Evolutionary conservation across 805 yeast genomes (phyloP), one percentile per base, ranked within the genome.

Genomic region (Metschnikowia arizonensis): DNA sequence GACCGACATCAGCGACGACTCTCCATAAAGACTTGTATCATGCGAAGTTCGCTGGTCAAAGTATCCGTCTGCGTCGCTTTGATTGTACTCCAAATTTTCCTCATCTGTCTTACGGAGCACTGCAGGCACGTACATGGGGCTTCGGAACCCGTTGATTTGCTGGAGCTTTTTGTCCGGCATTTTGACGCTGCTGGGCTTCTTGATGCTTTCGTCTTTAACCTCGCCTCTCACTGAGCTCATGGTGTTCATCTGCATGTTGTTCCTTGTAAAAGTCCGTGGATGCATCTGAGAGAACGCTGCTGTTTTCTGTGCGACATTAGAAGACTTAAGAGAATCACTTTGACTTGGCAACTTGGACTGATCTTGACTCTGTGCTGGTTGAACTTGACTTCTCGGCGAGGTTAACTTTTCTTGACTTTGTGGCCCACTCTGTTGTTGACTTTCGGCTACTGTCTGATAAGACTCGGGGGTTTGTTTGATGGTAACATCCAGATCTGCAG

Each of bases 51-150:
- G 34, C 23, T n/a, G 24, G 31, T 28, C 37, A 21, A 34, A 33
- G 34, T 33, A 18, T n/a, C 14, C 36, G 9, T 28, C 46, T 5
- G 34, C 10, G 3, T 47, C 51, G 15, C 40, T 25, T 14, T 30
- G 42, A 14, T 42, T 48, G 31, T 40, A 42, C 24, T 49, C 54
- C 24, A 38, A 26, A 15, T 45, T 40, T 19, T 46, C 56, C 23
- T 49, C 57, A 10, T 50, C 31, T 47, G 73, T 53, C 87, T 54
- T 76, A 23, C 76, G 56, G 42, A 90, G 70, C 9, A 90, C 98
- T 0, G 97, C 97, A 0, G 98, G 98, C 0, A 85, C 74, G 58
- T 88, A 90, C 69, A 90, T 69, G 8, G 97, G 97, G 57, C 87
- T 84, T 61, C 88, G 79, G 51, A 88, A 90, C 38, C 83, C 84